Base-by-base conservation (phyloP, 2,329 filamentous ascomycete genomes). In the Magnaporthales sp. region DNA sequence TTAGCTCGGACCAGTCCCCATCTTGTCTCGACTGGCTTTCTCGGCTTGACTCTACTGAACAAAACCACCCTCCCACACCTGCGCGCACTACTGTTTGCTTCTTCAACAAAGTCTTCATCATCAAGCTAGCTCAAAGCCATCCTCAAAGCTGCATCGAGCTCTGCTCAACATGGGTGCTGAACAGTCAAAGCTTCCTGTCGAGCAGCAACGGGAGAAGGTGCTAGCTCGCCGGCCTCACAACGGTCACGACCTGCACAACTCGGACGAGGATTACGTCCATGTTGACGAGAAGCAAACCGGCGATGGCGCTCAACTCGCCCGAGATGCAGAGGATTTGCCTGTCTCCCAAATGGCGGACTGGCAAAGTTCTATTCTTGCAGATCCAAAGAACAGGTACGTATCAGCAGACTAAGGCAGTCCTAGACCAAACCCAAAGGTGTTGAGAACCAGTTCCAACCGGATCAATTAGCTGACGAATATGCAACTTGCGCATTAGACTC, bases 371-470 rank as follows among this genome's bases (percentile, higher is more conserved):
- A 78, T 91, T 38, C 80, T 91, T 69, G 77, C 83, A 62, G 87
- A 91, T 72, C 85, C 89, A 22, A 87, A 87, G 78, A 88, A 84
- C 80, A 87, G 84, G 88, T 88, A 69, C 70, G 74, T 68, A 19
- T 46, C 2, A 54, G 64, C 27, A 51, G 19, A n/a, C 38, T 8
- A 8, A 2, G 8, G 27, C 63, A 4, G 30, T 19, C 24, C 13
- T 30, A 56, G 8, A 63, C 22, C 13, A 15, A 13, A 22, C 3
- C n/a, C n/a, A 63, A n/a, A 8, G 15, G 1, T 5, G 26, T 22
- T 11, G 46, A 54, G 29, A 22, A 11, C 31, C 27, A n/a, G 38
- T 61, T 2, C 24, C 32, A 24, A 13, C 46, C 19, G 68, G 83
- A 80, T 86, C 86, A 73, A 19, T 65, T 26, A 58, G 27, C 31